Evolutionary conservation across 1,139 yeast genomes (phyloP).

Genomic region (Yamadazyma mexicana): DNA sequence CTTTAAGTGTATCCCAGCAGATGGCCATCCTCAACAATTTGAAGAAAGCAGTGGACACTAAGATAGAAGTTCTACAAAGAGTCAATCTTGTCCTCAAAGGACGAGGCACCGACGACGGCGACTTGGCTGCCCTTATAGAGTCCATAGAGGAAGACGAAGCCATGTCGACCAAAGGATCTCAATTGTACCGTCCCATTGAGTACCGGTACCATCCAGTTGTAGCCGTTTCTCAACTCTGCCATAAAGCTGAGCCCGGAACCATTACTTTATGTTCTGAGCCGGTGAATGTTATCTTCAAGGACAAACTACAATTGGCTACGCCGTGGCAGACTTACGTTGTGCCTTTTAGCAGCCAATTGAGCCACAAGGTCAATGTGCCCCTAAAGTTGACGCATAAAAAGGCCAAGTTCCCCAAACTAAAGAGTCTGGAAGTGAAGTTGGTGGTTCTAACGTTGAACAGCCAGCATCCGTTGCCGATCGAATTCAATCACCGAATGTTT

Average conservation of each 20-base stretch:
- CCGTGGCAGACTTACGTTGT: slow-evolving; percentile 29
- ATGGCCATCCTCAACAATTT: slow-evolving; percentile 17
- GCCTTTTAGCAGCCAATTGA: slow-evolving; percentile 29
- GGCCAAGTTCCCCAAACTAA: slow-evolving; percentile 20
- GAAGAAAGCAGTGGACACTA: slow-evolving; percentile 25
- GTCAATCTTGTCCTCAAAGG: slow-evolving; percentile 3
- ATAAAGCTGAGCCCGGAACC: no score
- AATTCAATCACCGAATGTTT: slow-evolving; percentile 41
- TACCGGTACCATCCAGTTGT: background rate
- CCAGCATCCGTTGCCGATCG: slow-evolving; percentile 35
- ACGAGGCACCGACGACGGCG: background rate
- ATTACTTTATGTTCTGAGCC: no score
- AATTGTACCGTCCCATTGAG: background rate
- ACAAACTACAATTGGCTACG: slow-evolving; percentile 13
- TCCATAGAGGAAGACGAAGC: slow-evolving; percentile 4
- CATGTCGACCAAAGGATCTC: background rate
- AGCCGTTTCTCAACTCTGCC: no score
- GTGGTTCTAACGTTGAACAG: slow-evolving; percentile 34
- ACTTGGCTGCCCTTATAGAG: slow-evolving; percentile 4
- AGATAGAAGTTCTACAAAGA: slow-evolving; percentile 12
- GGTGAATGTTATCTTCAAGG: background rate
- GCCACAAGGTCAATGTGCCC: background rate
- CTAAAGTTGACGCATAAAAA: background rate
- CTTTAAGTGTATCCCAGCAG: background rate
- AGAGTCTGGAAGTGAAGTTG: slow-evolving; percentile 28